Conservation (phyloP, 1,139 yeast species). For the Schizosaccharomyces versatilis region DNA sequence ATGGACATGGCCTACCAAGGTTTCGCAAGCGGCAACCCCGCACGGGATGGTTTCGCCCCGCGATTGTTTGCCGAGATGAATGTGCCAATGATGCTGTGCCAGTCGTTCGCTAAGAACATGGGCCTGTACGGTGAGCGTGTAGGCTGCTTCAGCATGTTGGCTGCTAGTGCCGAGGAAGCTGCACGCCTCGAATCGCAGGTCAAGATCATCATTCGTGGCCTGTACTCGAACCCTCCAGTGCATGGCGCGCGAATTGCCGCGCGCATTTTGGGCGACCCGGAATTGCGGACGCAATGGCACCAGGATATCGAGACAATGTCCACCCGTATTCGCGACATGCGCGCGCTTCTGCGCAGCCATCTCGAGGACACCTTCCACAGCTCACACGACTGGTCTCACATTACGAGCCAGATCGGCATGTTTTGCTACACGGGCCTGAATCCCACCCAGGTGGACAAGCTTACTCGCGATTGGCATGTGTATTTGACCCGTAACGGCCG, state of each 20-base stretch:
- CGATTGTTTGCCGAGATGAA: slow-evolving; percentile 50
- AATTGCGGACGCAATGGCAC: slow-evolving; percentile 60
- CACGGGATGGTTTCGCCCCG: slow-evolving; percentile 67
- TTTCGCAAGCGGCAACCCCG: slow-evolving; percentile 75
- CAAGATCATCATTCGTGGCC: slow-evolving; percentile 55
- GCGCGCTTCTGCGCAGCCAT: slow-evolving; percentile 37
- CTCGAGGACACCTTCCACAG: slow-evolving; percentile 40
- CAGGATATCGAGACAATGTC: slow-evolving; percentile 71
- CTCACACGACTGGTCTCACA: slow-evolving; percentile 85
- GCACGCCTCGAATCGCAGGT: slow-evolving; percentile 49
- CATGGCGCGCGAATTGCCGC: slow-evolving; percentile 89
- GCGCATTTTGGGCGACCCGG: slow-evolving; percentile 42
- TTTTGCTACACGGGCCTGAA: slow-evolving; percentile 79
- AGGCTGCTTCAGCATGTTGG: slow-evolving; percentile 60
- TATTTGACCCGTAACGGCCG: slow-evolving; percentile 56
- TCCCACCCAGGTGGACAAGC: slow-evolving; percentile 55
- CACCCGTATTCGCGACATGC: slow-evolving; percentile 58
- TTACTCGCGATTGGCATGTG: slow-evolving; percentile 59
- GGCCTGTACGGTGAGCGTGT: slow-evolving; percentile 97
- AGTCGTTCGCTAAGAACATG: slow-evolving; percentile 91
- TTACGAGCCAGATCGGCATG: slow-evolving; percentile 85
- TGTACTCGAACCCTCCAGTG: slow-evolving; percentile 75
- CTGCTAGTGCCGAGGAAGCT: slow-evolving; percentile 20
- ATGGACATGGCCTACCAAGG: slow-evolving; percentile 97
- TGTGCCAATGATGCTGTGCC: slow-evolving; percentile 37